Evolutionary conservation across 495 filamentous ascomycete genomes (phyloP).

Genomic region (Penicillium flavigenum): DNA sequence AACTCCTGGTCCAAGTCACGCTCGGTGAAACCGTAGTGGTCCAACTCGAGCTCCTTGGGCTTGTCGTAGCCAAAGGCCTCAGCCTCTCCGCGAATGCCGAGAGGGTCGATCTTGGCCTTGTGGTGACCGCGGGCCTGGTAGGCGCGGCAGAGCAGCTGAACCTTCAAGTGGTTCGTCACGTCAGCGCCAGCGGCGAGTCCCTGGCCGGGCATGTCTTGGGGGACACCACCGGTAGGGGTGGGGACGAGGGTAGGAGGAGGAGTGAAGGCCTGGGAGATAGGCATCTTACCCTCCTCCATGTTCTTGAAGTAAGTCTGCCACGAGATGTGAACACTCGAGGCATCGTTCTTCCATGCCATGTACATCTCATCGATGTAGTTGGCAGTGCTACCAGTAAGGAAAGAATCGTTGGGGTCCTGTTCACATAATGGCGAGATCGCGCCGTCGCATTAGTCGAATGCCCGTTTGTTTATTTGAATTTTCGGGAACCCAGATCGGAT

Average conservation of each 20-base stretch:
- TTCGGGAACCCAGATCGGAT: slow-evolving; percentile 15
- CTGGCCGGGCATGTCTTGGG: slow-evolving; percentile 67
- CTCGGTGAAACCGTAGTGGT: slow-evolving; percentile 92
- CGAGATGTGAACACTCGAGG: slow-evolving; percentile 90
- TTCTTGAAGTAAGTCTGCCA: slow-evolving; percentile 99
- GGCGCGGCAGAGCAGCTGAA: slow-evolving; percentile 91
- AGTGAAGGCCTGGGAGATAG: slow-evolving; percentile 92
- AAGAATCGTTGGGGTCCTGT: slow-evolving; percentile 87
- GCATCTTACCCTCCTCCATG: slow-evolving; percentile 98
- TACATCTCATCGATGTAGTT: slow-evolving; percentile 99
- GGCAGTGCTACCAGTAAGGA: slow-evolving; percentile 89
- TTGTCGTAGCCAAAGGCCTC: slow-evolving; percentile 83
- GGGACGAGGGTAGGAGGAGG: slow-evolving; percentile 91
- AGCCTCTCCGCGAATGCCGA: slow-evolving; percentile 84
- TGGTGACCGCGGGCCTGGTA: slow-evolving; percentile 98
- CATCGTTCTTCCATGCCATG: slow-evolving; percentile 91
- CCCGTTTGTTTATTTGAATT: slow-evolving; percentile 7
- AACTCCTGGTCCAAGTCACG: slow-evolving; percentile 93
- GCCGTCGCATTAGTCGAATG: slow-evolving; percentile 32
- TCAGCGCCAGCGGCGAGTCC: slow-evolving; percentile 74
- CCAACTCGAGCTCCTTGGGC: slow-evolving; percentile 89
- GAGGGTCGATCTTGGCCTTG: slow-evolving; percentile 95
- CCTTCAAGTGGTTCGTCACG: slow-evolving; percentile 95
- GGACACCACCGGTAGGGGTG: slow-evolving; percentile 72
- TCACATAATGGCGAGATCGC: slow-evolving; percentile 17